Percentiles rank a stretch among this genome's conserved stretches.
Conservation (phyloP, 2,329 filamentous ascomycete species). For the Aulographum hederae region DNA sequence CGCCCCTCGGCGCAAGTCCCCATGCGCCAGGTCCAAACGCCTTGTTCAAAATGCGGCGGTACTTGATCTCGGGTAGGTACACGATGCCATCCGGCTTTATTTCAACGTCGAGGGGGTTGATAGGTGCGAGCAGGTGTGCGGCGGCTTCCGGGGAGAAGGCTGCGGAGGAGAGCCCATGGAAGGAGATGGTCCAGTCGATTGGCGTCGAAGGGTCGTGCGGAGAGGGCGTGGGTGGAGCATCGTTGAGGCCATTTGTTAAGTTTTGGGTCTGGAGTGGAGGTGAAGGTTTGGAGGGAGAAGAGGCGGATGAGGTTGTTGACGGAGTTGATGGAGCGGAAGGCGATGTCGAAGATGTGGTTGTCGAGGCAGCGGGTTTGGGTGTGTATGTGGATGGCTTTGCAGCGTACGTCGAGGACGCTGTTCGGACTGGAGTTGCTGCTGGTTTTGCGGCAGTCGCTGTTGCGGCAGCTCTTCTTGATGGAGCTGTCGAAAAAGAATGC, state of each 20-base stretch:
- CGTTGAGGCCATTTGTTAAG: conserved; percentile 28
- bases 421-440: too few species aligned
- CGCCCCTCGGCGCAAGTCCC: conserved; percentile 78
- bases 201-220: conserved; percentile 25
- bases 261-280: conserved; percentile 7
- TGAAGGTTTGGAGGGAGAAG: conserved; percentile 15
- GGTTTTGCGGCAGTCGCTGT: too few species aligned
- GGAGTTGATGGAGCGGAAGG: too few species aligned
- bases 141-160: conserved; percentile 55
- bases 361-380: too few species aligned
- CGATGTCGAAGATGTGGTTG: too few species aligned
- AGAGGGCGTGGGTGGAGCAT: conserved; percentile 29
- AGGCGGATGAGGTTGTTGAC: too few species aligned
- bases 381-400: too few species aligned
- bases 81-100: conserved; percentile 95
- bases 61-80: conserved; percentile 97
- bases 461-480: too few species aligned
- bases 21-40: conserved; percentile 92
- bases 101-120: conserved; percentile 65
- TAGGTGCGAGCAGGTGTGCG: conserved; percentile 46
- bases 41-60: conserved; percentile 71
- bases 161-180: conserved; percentile 54
- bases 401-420: too few species aligned
- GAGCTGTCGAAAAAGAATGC: too few species aligned
- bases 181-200: conserved; percentile 71